Conservation (phyloP, 208 protist species). For the Acanthamoeba culbertsoni region DNA sequence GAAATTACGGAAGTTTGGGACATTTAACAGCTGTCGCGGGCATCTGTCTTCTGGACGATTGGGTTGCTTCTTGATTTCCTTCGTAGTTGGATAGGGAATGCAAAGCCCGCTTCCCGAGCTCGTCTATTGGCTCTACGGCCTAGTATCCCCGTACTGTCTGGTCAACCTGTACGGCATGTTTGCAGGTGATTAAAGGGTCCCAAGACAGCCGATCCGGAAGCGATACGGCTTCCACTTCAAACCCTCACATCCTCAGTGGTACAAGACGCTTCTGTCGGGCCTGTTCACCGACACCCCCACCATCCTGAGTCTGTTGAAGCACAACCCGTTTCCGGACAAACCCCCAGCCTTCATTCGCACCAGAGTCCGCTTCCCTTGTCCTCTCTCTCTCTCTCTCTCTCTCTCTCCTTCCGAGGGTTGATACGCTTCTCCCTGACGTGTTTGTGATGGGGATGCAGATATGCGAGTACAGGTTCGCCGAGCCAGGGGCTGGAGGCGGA, state of each 20-base stretch:
- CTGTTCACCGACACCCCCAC: background rate
- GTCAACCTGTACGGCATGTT: constrained; percentile 57
- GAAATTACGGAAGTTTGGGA: background rate
- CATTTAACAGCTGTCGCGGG: background rate
- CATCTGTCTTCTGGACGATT: constrained; percentile 34
- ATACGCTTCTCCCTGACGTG: no score
- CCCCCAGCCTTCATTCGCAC: background rate
- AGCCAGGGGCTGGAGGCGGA: background rate
- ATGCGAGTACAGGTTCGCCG: background rate
- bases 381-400: background rate
- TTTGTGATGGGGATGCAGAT: background rate
- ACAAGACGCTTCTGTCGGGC: constrained; percentile 1
- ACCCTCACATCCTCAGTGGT: constrained; percentile 23
- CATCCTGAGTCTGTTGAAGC: background rate
- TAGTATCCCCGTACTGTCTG: constrained; percentile 49
- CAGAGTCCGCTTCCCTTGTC: background rate
- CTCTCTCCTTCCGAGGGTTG: background rate
- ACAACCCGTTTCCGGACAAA: background rate
- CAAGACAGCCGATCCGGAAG: background rate
- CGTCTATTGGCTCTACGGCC: background rate
- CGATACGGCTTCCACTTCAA: constrained; percentile 54
- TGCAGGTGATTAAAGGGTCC: constrained; percentile 1
- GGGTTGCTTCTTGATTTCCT: background rate
- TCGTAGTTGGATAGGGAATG: background rate
- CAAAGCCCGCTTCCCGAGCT: background rate